Evolutionary conservation across 306 rosid genomes (phyloP).

Genomic region (Citrullus amarus): DNA sequence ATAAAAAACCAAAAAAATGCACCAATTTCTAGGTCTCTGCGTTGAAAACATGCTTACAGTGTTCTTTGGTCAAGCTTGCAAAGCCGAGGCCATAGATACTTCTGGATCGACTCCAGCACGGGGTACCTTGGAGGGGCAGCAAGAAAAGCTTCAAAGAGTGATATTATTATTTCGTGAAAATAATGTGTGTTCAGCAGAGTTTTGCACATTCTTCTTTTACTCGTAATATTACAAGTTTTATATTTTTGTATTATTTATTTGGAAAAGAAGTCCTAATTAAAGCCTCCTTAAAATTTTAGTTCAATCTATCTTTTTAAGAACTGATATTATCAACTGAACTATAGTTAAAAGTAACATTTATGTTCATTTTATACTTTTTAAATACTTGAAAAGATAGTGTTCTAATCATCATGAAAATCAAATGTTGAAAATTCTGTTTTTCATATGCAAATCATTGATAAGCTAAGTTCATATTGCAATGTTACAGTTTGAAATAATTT

Average conservation of each 20-base stretch:
- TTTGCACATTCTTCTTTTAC: conserved; percentile 4
- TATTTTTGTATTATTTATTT: neutral
- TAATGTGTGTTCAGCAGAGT: neutral
- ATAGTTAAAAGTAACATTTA: neutral
- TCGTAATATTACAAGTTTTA: conserved; percentile 4
- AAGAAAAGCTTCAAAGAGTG: conserved; percentile 12
- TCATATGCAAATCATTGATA: neutral
- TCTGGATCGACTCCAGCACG: conserved; percentile 84
- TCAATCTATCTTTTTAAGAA: neutral
- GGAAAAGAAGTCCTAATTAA: neutral
- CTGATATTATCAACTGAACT: neutral
- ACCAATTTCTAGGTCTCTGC: neutral
- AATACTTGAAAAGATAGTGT: neutral
- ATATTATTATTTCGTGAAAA: neutral
- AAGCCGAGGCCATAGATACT: conserved; percentile 94
- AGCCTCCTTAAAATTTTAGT: neutral
- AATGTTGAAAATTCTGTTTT: neutral
- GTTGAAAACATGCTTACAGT: conserved; percentile 35
- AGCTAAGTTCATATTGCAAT: neutral
- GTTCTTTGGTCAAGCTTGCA: conserved; percentile 99
- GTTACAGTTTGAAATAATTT: neutral
- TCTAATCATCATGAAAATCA: neutral
- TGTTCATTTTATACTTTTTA: neutral
- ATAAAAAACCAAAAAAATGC: neutral
- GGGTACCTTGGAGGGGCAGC: conserved; percentile 64